Conservation (phyloP, 169 alveolate species). For the Cyclospora cayetanensis region DNA sequence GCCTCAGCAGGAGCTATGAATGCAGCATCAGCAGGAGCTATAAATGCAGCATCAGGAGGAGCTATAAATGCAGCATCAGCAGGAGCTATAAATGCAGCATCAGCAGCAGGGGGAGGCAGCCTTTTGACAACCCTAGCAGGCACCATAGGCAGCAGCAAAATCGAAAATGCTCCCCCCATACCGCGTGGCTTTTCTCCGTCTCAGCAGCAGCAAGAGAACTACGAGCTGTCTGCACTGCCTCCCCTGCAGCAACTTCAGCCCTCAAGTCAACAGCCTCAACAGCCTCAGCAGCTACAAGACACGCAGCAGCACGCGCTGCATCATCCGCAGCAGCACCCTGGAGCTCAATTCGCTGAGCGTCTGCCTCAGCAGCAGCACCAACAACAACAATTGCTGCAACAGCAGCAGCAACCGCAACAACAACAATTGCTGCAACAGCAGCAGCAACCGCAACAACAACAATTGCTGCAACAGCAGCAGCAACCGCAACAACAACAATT, state of each 20-base stretch:
- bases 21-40: conserved; percentile 32
- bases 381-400: not conserved
- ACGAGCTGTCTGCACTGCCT: not conserved
- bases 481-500: too few species aligned
- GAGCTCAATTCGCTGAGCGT: not conserved
- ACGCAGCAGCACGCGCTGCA: conserved; percentile 28
- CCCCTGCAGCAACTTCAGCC: not conserved
- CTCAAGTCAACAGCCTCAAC: not conserved
- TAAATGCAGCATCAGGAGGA: conserved; percentile 20
- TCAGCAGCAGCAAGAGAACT: not conserved
- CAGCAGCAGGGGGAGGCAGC: too few species aligned
- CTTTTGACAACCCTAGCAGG: too few species aligned
- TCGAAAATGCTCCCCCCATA: too few species aligned
- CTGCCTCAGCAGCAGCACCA: not conserved
- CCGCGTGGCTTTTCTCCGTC: too few species aligned
- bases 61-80: conserved; percentile 38
- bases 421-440: not conserved
- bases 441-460: too few species aligned
- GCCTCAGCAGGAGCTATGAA: not conserved
- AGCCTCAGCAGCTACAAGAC: conserved; percentile 21
- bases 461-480: too few species aligned
- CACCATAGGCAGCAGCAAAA: too few species aligned
- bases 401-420: conserved; percentile 25
- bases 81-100: conserved; percentile 4
- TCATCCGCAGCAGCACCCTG: conserved; percentile 35